These are phyloP conservation scores for Aspergillus arachidicola DNA, from an alignment of 2,329 filamentous ascomycete genomes.

Conservation along the genomic window DNA sequence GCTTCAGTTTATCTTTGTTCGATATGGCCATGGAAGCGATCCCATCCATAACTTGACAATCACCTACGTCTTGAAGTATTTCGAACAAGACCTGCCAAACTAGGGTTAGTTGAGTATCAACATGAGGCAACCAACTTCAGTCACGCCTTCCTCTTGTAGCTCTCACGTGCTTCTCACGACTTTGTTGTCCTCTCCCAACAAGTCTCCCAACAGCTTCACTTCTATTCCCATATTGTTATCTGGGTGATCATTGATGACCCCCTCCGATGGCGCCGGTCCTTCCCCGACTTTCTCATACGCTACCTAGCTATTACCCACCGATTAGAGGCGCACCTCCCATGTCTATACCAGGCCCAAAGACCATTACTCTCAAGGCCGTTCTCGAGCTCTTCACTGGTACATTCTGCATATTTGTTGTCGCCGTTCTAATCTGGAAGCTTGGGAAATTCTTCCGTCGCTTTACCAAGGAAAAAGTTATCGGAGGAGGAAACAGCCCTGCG, in stretches of 20 bases:
- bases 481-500: slow-evolving; percentile 31
- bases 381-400: slow-evolving; percentile 39
- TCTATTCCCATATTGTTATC: slow-evolving; percentile 24
- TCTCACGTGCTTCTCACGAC: neutral
- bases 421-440: slow-evolving; percentile 43
- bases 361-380: slow-evolving; percentile 34
- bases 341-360: slow-evolving; percentile 26
- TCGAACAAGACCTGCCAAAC: neutral
- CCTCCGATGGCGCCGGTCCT: slow-evolving; percentile 35
- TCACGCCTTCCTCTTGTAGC: slow-evolving; percentile 6
- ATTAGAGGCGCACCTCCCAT: slow-evolving; percentile 26
- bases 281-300: slow-evolving; percentile 28
- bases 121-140: neutral
- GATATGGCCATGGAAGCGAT: neutral
- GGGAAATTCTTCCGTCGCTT: slow-evolving; percentile 41
- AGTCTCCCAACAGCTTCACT: neutral
- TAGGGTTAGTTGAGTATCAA: neutral
- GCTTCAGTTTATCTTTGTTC: too few species aligned
- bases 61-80: too few species aligned
- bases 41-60: neutral
- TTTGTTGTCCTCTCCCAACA: neutral
- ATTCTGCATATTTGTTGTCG: slow-evolving; percentile 40
- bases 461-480: slow-evolving; percentile 36
- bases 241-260: slow-evolving; percentile 14
- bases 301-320: slow-evolving; percentile 27